phyloP scores from a whole-genome alignment of 345 rosid genomes.

The Dipteronia sinensis region DNA sequence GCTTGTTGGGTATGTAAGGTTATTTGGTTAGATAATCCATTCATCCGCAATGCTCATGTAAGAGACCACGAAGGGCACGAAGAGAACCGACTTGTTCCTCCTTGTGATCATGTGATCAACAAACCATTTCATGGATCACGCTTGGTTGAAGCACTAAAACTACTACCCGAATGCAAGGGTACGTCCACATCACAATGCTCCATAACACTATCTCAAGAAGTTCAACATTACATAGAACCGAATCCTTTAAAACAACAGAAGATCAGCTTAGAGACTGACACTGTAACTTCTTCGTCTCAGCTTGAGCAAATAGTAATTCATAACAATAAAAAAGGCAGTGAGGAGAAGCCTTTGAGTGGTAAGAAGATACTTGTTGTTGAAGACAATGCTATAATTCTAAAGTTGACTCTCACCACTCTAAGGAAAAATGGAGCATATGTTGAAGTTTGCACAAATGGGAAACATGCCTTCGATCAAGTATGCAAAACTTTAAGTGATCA shows the following conservation, averaged over 20 bases:
- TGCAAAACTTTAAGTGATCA: conserved; percentile 21
- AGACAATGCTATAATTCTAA: conserved; percentile 11
- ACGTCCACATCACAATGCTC: neutral
- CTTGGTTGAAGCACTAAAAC: conserved; percentile 25
- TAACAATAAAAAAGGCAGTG: neutral
- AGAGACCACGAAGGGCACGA: neutral
- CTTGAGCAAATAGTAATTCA: neutral
- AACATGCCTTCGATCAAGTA: conserved; percentile 30
- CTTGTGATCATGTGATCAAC: conserved; percentile 18
- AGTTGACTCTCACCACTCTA: conserved; percentile 7
- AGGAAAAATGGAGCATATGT: conserved; percentile 34
- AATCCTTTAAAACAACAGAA: neutral
- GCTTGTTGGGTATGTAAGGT: conserved; percentile 24
- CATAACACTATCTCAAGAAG: conserved; percentile 9
- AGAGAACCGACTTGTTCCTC: neutral
- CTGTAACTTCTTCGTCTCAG: neutral
- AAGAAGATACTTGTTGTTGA: conserved; percentile 33
- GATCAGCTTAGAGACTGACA: neutral
- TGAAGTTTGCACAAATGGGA: conserved; percentile 31
- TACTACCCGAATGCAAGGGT: conserved; percentile 22
- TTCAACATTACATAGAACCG: neutral
- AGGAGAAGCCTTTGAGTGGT: conserved; percentile 27
- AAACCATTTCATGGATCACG: conserved; percentile 41
- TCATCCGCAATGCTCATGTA: neutral
- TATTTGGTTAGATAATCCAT: conserved; percentile 32